phyloP scores from a whole-genome alignment of 805 yeast genomes.

The Ogataea minuta region DNA sequence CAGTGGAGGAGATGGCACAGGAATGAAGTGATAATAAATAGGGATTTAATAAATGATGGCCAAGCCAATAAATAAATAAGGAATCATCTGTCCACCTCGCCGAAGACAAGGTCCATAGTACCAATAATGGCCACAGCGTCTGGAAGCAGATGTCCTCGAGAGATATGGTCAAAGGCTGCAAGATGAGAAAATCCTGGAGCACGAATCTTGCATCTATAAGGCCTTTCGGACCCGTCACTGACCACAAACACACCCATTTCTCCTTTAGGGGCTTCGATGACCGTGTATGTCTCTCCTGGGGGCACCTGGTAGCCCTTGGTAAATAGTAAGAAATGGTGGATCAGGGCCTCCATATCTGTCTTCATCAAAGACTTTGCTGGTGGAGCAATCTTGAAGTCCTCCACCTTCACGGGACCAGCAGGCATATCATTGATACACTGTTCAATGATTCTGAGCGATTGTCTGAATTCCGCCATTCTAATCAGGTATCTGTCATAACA shows the following conservation, averaged over 20 bases:
- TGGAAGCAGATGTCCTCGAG: constrained; percentile 84
- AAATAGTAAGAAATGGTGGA: constrained; percentile 84
- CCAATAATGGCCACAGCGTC: constrained; percentile 94
- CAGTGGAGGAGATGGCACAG: constrained; percentile 68
- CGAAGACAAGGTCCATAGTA: constrained; percentile 93
- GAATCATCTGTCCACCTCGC: constrained; percentile 85
- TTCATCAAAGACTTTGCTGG: constrained; percentile 83
- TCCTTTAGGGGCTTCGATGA: constrained; percentile 93
- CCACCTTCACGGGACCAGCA: constrained; percentile 86
- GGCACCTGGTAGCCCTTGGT: constrained; percentile 90
- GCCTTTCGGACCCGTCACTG: constrained; percentile 86
- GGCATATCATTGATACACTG: constrained; percentile 93
- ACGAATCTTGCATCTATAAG: constrained; percentile 88
- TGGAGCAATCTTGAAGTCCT: constrained; percentile 80
- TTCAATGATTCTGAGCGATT: constrained; percentile 81
- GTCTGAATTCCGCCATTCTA: constrained; percentile 92
- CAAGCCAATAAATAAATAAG: constrained; percentile 4
- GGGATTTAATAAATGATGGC: constrained; percentile 6
- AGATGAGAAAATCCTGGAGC: constrained; percentile 94
- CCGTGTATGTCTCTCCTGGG: constrained; percentile 87
- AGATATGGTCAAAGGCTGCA: constrained; percentile 82
- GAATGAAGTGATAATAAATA: constrained; percentile 3
- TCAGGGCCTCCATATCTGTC: constrained; percentile 89
- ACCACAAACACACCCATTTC: constrained; percentile 91
- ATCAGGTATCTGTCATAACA: constrained; percentile 86